These are phyloP conservation scores for Saturnispora zaruensis DNA, from an alignment of 805 yeast species.

Conservation along the genomic window DNA sequence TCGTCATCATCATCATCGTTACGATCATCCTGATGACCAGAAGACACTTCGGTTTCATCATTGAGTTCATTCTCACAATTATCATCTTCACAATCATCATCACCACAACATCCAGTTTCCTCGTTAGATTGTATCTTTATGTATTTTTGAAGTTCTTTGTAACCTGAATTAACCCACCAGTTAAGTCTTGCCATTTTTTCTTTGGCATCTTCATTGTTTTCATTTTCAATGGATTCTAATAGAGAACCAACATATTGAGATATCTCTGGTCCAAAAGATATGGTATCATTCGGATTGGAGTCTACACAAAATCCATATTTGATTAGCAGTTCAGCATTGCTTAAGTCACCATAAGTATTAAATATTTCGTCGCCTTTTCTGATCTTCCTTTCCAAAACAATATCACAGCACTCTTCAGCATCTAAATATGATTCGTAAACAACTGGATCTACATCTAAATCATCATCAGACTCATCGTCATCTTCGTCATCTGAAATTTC, in stretches of 20 bases:
- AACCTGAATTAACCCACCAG: conserved; percentile 24
- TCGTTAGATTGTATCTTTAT: conserved; percentile 12
- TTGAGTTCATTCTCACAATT: conserved; percentile 6
- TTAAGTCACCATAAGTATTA: conserved; percentile 74
- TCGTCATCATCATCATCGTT: conserved; percentile 21
- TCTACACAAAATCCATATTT: conserved; percentile 69
- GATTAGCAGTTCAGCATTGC: conserved; percentile 58
- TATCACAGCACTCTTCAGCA: conserved; percentile 62
- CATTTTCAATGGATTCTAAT: conserved; percentile 13
- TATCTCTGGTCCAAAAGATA: conserved; percentile 47
- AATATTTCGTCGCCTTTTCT: conserved; percentile 51
- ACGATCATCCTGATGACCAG: conserved; percentile 12
- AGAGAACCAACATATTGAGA: conserved; percentile 15
- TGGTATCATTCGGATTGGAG: conserved; percentile 46
- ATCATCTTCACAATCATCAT: conserved; percentile 12
- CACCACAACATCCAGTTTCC: conserved; percentile 4
- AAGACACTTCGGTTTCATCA: conserved; percentile 13
- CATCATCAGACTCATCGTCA: conserved; percentile 18
- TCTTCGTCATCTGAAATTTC: conserved; percentile 18
- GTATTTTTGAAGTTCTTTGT: conserved; percentile 11
- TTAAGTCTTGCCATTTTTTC: conserved; percentile 7
- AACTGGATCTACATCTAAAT: conserved; percentile 16
- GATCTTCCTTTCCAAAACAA: conserved; percentile 41
- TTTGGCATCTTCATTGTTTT: conserved; percentile 11
- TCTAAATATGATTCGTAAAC: conserved; percentile 29